Evolutionary conservation across 805 yeast genomes (phyloP), one percentile per base, ranked within the genome.

Genomic region (Pichia nakasei): DNA sequence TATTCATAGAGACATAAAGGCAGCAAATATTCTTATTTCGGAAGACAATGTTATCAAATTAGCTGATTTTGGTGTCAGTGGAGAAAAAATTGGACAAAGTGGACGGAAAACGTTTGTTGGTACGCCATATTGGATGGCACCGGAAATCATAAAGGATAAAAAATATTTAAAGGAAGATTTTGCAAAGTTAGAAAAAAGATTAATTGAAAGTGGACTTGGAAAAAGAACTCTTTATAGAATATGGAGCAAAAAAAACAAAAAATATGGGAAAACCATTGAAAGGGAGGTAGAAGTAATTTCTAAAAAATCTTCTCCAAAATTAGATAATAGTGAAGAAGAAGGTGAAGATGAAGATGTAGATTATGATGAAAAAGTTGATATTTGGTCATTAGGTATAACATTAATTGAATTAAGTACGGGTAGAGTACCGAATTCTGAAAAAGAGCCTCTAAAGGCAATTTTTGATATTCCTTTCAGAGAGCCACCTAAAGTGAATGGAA

Each of bases 11-110:
- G 97, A 91, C 60, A 85, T 91, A 43, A 91, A 89, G 59, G 95
- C 97, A 1, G 97, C 96, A 0, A 91, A 91, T 59, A 78, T 91
- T 24, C 65, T 91, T 32, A 60, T 89, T 17, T 80, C 86, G n/a
- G 73, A 72, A 2, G 62, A 70, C 5, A 87, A 93, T 5, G 78
- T 73, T 8, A 91, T 88, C 13, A 93, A 91, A 55, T 72, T 91
- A 40, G 97, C 97, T 3, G 98, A 91, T 62, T 91, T 91, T 62
- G 98, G 98, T 1, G 96, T 91, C 9, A 95, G 97, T 2, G 85
- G 97, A 0, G 82, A 81, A 52, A 70, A 63, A 12, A 68, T 77
- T 3, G 78, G 73, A 49, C 65, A 75, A 44, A 66, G 74, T n/a
- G 69, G 78, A 40, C 48, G 65, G 39, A 68, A 72, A 59, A 65